phyloP scores from a whole-genome alignment of 2,329 filamentous ascomycete species.

The Arachnopeziza araneosa region DNA sequence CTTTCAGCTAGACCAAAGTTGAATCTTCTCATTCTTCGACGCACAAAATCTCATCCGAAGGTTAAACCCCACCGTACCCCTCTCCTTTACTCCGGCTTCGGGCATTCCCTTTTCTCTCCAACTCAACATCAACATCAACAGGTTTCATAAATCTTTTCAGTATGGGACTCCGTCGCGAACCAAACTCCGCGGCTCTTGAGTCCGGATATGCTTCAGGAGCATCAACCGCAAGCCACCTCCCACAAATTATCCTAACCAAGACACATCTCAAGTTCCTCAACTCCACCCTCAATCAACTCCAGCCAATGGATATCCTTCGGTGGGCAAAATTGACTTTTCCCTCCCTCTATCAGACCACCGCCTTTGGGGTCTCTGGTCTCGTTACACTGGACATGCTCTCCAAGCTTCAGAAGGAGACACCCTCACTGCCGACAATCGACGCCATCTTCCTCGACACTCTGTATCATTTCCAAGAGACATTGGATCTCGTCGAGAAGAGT shows the following conservation, averaged over 20 bases:
- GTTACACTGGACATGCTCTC: slow-evolving; percentile 82
- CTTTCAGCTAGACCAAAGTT: neutral
- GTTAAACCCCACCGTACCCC: neutral
- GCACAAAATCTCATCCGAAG: too few species aligned
- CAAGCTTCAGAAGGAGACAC: slow-evolving; percentile 60
- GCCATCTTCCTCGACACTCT: slow-evolving; percentile 80
- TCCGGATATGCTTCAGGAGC: slow-evolving; percentile 74
- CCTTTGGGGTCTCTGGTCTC: slow-evolving; percentile 75
- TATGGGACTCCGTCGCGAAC: slow-evolving; percentile 25
- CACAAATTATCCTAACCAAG: slow-evolving; percentile 79
- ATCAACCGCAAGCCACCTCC: slow-evolving; percentile 57
- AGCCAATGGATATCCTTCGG: slow-evolving; percentile 84
- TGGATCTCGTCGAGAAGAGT: slow-evolving; percentile 68
- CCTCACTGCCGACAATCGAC: slow-evolving; percentile 54
- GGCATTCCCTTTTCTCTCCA: neutral
- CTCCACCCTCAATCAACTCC: slow-evolving; percentile 77
- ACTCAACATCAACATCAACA: neutral
- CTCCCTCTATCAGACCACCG: slow-evolving; percentile 80
- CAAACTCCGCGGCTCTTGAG: slow-evolving; percentile 49
- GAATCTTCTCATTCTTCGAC: neutral
- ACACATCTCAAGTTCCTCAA: slow-evolving; percentile 89
- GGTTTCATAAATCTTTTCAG: neutral
- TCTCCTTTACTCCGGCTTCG: neutral
- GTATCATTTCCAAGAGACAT: slow-evolving; percentile 76
- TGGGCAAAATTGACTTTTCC: slow-evolving; percentile 91